A percentile compares a stretch with the other conserved stretches of the same genome.
These are phyloP conservation scores for Cyclotella baltica DNA, from an alignment of 108 stramenopile species.

Conservation along the genomic window DNA sequence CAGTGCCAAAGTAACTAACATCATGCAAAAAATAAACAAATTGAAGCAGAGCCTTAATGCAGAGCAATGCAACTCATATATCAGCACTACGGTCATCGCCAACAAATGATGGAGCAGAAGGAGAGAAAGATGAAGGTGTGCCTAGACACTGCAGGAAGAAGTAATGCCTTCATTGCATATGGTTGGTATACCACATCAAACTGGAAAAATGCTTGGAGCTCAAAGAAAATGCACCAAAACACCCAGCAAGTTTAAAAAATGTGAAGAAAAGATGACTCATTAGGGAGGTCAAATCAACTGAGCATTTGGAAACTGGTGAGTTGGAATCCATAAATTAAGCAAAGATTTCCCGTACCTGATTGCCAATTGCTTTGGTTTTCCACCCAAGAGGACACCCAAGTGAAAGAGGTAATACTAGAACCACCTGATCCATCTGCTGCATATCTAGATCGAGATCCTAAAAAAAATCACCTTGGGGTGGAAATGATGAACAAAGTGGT, in stretches of 20 bases:
- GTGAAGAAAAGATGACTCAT: background rate
- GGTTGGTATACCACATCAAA: slow-evolving; percentile 15
- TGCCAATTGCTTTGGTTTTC: background rate
- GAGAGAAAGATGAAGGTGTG: too few relatives aligned
- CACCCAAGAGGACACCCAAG: too few relatives aligned
- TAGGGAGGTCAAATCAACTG: slow-evolving; percentile 1
- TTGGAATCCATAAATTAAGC: slow-evolving; percentile 1
- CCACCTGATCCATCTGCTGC: background rate
- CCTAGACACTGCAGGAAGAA: background rate
- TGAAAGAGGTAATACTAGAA: background rate
- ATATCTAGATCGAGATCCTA: background rate
- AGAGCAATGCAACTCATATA: too few relatives aligned
- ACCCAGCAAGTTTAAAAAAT: background rate
- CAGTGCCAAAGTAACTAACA: too few relatives aligned
- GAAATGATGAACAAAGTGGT: background rate
- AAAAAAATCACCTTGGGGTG: background rate
- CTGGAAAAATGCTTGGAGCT: slow-evolving; percentile 9
- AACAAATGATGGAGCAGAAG: too few relatives aligned
- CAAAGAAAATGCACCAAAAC: background rate
- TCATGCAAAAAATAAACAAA: too few relatives aligned
- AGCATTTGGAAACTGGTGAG: background rate
- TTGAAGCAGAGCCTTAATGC: too few relatives aligned
- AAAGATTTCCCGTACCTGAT: slow-evolving; percentile 7
- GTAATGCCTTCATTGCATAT: slow-evolving; percentile 6
- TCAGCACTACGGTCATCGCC: too few relatives aligned